phyloP scores from a whole-genome alignment of 768 basidiomycete species.

The Naganishia kalamii region DNA sequence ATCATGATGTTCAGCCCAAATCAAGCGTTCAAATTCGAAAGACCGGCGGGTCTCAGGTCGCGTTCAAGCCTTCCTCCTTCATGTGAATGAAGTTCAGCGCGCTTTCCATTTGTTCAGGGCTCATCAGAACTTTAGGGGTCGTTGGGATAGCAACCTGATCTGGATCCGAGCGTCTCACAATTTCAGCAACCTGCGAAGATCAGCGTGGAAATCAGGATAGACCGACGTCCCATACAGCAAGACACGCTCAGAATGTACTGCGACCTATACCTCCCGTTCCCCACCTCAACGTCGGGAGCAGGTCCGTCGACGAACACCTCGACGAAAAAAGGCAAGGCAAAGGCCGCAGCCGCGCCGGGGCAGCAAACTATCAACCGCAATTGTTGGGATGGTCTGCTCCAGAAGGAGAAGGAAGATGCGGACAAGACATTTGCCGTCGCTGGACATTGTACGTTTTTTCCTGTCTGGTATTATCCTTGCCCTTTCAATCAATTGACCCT shows the following conservation, averaged over 20 bases:
- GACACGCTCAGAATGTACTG: background rate
- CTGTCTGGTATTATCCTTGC: background rate
- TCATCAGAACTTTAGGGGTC: background rate
- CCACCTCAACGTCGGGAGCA: background rate
- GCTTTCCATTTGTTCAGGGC: background rate
- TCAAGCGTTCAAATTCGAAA: background rate
- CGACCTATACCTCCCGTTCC: conserved; percentile 13
- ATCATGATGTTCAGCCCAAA: conserved; percentile 1
- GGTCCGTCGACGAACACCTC: background rate
- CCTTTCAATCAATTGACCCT: too few species aligned
- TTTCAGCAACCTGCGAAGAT: background rate
- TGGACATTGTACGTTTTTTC: background rate
- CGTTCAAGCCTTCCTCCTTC: conserved; percentile 3
- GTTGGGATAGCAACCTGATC: background rate
- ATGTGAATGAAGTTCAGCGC: background rate
- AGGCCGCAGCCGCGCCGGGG: background rate
- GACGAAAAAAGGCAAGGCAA: background rate
- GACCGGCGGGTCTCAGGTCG: background rate
- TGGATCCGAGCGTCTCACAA: conserved; percentile 8
- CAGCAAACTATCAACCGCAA: background rate
- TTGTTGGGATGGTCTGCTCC: background rate
- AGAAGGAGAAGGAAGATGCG: conserved; percentile 5
- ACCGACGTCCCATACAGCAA: background rate
- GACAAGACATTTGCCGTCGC: conserved; percentile 8
- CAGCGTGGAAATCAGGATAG: too few species aligned